phyloP scores from a whole-genome alignment of 306 rosid species.

The Glycine soja region DNA sequence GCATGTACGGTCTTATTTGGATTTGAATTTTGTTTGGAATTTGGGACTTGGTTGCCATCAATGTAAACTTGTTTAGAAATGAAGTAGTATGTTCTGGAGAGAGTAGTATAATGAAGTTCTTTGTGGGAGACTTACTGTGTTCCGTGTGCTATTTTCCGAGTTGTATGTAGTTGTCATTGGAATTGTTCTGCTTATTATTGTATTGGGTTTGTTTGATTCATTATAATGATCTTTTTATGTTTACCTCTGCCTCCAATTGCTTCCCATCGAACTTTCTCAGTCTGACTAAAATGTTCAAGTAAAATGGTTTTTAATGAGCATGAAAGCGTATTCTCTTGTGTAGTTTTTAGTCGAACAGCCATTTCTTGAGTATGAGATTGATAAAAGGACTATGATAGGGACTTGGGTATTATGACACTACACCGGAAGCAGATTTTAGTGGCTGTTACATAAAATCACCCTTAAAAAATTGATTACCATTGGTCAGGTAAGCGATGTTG shows the following conservation, averaged over 20 bases:
- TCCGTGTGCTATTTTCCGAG: background rate
- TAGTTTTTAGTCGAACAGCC: background rate
- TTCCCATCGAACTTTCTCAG: background rate
- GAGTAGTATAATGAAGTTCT: background rate
- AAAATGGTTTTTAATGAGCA: background rate
- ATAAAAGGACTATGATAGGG: background rate
- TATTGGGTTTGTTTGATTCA: background rate
- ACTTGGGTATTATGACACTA: background rate
- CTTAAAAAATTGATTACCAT: background rate
- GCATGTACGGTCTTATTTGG: background rate
- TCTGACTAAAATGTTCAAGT: no score
- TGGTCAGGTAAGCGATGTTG: background rate
- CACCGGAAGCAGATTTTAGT: background rate
- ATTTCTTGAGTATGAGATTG: background rate
- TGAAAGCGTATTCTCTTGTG: background rate
- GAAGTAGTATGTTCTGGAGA: background rate
- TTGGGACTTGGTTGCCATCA: background rate
- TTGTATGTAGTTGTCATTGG: background rate
- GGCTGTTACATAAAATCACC: background rate
- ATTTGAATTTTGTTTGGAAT: background rate
- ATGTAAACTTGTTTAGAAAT: background rate
- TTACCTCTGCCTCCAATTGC: background rate
- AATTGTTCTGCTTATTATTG: conserved; percentile 1
- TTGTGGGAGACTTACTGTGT: conserved; percentile 4
- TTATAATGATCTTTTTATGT: background rate